Evolutionary conservation across 2,329 filamentous ascomycete genomes (phyloP).

Genomic region (Penicillium sclerotigenum): DNA sequence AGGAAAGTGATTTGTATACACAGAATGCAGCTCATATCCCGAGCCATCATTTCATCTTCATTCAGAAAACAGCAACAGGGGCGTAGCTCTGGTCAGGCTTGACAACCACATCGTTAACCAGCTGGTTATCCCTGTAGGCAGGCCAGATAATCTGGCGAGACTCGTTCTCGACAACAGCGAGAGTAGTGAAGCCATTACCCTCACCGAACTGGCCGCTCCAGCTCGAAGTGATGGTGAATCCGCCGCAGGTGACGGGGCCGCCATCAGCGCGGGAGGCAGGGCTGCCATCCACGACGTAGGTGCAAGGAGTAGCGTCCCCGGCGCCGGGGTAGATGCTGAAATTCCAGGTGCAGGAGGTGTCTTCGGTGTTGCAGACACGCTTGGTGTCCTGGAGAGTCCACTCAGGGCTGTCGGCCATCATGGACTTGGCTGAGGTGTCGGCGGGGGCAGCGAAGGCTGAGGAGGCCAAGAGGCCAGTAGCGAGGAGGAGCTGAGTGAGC

Average conservation of each 20-base stretch:
- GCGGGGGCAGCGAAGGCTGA: slow-evolving; percentile 39
- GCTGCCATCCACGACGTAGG: slow-evolving; percentile 39
- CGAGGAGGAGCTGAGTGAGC: slow-evolving; percentile 42
- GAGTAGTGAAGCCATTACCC: slow-evolving; percentile 54
- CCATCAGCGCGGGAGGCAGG: slow-evolving; percentile 40
- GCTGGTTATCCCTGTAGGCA: slow-evolving; percentile 53
- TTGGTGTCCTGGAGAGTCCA: slow-evolving; percentile 46
- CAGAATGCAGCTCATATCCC: background rate
- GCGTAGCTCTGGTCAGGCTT: slow-evolving; percentile 51
- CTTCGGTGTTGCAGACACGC: slow-evolving; percentile 41
- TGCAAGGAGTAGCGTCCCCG: slow-evolving; percentile 34
- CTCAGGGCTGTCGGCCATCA: slow-evolving; percentile 42
- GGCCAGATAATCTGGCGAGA: slow-evolving; percentile 50
- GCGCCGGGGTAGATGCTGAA: slow-evolving; percentile 43
- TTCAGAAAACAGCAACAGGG: slow-evolving; percentile 28
- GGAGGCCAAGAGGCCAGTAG: slow-evolving; percentile 34
- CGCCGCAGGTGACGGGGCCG: slow-evolving; percentile 47
- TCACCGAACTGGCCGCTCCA: slow-evolving; percentile 57
- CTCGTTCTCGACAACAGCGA: slow-evolving; percentile 49
- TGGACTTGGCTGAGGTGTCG: slow-evolving; percentile 29
- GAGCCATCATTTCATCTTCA: background rate
- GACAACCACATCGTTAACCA: slow-evolving; percentile 46
- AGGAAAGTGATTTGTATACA: slow-evolving; percentile 8
- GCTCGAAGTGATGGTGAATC: slow-evolving; percentile 52
- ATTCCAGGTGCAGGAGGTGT: slow-evolving; percentile 46